Base-by-base conservation (phyloP, 108 stramenopile genomes). In the Halocafeteria seosinensis region DNA sequence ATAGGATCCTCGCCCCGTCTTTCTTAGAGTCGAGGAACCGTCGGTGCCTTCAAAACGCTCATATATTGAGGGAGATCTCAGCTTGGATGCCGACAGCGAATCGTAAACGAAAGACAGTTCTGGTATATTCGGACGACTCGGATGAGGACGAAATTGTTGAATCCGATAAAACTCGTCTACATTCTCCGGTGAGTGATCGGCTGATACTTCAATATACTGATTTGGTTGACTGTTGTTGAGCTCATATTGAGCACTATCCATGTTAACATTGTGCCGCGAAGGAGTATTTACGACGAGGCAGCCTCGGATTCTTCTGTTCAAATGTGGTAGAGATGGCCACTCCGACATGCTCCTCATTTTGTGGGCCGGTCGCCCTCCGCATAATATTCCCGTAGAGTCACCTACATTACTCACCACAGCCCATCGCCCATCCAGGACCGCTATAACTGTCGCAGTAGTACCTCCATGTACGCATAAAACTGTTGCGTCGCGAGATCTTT, bases 141-240 rank as follows among this genome's bases (percentile, higher is more conserved):
- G 33, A 33, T 66, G 26, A 23, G 65, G 64, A 2, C 65, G 27
- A 30, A 63, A 63, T 30, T 62, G 50, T 23, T 60, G 34, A 58
- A 80, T 76, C 4, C 79, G 68, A 30, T 67, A 50, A 59, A 70
- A 80, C 50, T 80, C 79, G 24, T 50, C 35, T 26, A 55, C 38
- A 50, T 67, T 74, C 64, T 80, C 79, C 25, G 79, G 79, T 25
- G 73, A 66, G 70, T 80, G 79, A 32, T 80, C 79, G 0, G 77
- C 74, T 8, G 77, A 73, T 1, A 80, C 34, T 28, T 76, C 66
- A 38, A 61, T 17, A 33, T 23, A 37, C 25, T 1, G 13, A 3
- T 8, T 37, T 1, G 3, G 26, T n/a, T 21, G 3, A 12, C 11
- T 47, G 42, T 17, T 21, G 17, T 47, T 47, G 42, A 47, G 42